These are phyloP conservation scores for Rubia occidens DNA, from an alignment of 305 asterid genomes.

Conservation along the genomic window DNA sequence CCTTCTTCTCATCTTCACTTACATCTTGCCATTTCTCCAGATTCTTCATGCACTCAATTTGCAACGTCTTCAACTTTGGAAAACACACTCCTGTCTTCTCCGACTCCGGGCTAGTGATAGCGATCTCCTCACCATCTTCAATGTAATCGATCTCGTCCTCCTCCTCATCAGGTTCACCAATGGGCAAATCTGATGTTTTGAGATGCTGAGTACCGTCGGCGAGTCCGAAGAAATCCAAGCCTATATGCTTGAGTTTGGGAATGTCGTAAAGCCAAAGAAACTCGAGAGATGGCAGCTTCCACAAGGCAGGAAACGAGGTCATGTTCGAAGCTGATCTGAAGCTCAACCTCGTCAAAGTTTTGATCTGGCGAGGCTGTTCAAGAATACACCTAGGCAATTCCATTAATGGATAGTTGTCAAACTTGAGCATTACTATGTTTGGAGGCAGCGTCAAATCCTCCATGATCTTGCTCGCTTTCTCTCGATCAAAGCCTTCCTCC, in stretches of 20 bases:
- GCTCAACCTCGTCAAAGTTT: neutral
- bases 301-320: neutral
- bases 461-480: neutral
- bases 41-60: too few species aligned
- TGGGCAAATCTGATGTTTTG: neutral
- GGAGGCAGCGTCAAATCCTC: neutral
- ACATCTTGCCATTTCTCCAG: too few species aligned
- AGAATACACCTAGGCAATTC: neutral
- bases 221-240: neutral
- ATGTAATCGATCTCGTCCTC: too few species aligned
- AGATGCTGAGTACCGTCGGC: neutral
- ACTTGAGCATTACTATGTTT: neutral
- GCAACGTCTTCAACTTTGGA: too few species aligned
- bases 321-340: conserved; percentile 1
- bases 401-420: neutral
- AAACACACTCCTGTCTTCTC: too few species aligned
- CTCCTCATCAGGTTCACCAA: neutral
- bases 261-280: neutral
- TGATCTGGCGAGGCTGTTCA: neutral
- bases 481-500: neutral
- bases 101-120: too few species aligned
- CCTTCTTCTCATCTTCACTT: too few species aligned
- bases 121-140: too few species aligned
- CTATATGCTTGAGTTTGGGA: neutral
- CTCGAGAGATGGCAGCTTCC: conserved; percentile 7